Base-by-base conservation (phyloP, 2,329 filamentous ascomycete species). In the Penicillium oxalicum region DNA sequence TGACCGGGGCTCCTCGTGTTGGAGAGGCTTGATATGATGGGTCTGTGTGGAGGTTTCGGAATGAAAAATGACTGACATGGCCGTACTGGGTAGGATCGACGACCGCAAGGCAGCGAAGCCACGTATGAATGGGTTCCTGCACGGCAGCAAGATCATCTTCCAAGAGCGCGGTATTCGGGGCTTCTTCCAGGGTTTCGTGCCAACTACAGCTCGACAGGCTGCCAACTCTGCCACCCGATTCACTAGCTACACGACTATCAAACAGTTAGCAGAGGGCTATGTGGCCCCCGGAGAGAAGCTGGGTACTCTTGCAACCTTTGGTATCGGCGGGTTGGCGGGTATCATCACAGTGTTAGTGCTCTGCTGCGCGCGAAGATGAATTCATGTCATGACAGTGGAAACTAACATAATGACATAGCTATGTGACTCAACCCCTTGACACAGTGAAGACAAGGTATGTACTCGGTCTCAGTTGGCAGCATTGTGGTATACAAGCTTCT, bases 121-220 rank as follows among this genome's bases (percentile, higher is more conserved):
- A 32, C 84, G 91, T 12, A 85, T 98, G 82, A 82, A 84, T 52
- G 93, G 93, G 26, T 96, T 98, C 73, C 75, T 97, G 13, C 88
- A 97, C 68, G 93, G 91, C 44, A 87, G 90, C 11, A 83, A 82
- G 45, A 80, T 97, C 50, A 97, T 98, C 53, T 85, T 84, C 35
- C 83, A 86, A 54, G 93, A 98, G 68, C 84, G 91, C 61, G 93
- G 93, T 25, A 66, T 96, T 34, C 80, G 86, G 33, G 93, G 91
- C 42, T 97, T 98, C 77, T 95, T 98, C 79, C 90, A 97, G 68
- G 93, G 93, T 25, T 93, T 98, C 63, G 84, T 94, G 7, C 93
- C 93, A 0, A 98, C 93, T 1, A 97, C 93, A 4, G 90, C 91
- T 24, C 81, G 93, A 44, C 93, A 98, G 71, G 89, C 91, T 9